Evolutionary conservation across 1,139 yeast species (phyloP).

Genomic region (Pichia sp.): DNA sequence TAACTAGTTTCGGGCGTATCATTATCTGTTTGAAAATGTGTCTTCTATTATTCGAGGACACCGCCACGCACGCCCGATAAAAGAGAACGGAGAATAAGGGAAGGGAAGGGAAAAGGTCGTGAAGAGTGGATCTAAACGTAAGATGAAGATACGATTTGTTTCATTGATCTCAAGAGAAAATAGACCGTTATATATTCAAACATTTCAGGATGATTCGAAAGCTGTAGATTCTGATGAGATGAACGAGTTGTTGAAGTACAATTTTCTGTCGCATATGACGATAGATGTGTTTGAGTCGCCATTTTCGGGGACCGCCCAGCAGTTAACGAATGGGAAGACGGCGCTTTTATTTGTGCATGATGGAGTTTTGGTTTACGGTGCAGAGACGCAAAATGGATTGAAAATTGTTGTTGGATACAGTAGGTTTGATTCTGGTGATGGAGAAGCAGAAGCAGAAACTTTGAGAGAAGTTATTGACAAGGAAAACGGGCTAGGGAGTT

Average conservation of each 20-base stretch:
- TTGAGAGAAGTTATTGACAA: not conserved
- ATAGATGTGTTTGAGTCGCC: conserved; percentile 55
- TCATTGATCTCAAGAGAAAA: conserved; percentile 47
- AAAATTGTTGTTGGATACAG: conserved; percentile 47
- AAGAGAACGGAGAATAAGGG: not conserved
- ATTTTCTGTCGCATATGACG: conserved; percentile 60
- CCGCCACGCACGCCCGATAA: too few species aligned
- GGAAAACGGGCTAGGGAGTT: conserved; percentile 15
- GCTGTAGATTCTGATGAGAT: conserved; percentile 21
- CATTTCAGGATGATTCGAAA: conserved; percentile 26
- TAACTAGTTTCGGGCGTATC: too few species aligned
- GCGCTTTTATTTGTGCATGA: conserved; percentile 49
- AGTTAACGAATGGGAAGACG: conserved; percentile 45
- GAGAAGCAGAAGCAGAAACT: conserved; percentile 1
- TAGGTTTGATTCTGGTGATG: conserved; percentile 1
- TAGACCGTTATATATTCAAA: conserved; percentile 52
- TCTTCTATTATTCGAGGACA: too few species aligned
- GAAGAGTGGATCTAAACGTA: not conserved
- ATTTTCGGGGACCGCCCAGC: conserved; percentile 26
- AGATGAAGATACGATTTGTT: conserved; percentile 33
- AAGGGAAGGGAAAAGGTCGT: conserved; percentile 2
- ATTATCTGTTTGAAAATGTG: too few species aligned
- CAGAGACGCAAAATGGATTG: conserved; percentile 52
- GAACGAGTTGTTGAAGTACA: conserved; percentile 46
- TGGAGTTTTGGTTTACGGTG: conserved; percentile 52